Evolutionary conservation across 352 stramenopile genomes (phyloP), one percentile per base, ranked within the genome.

Genomic region (Synura sp.): DNA sequence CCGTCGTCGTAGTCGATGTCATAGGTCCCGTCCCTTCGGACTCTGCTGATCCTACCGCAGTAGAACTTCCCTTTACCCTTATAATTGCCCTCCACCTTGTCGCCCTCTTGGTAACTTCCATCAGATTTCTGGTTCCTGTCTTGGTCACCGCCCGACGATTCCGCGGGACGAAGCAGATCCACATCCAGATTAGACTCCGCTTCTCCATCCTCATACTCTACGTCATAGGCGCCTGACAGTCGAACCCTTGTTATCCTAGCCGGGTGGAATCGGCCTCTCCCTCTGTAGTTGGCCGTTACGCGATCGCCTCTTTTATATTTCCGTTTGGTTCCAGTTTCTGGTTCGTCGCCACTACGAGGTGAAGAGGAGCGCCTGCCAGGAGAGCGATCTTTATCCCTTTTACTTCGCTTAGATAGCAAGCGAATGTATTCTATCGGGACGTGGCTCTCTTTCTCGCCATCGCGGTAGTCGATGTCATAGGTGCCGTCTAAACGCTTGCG

Each of bases 51-150:
- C n/a, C n/a, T n/a, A 0, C 87, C 86, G 15, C 83, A 84, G 9
- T 89, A 91, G 82, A 83, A 89, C 53, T 85, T 86, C 27, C 81
- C 82, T 59, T 84, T 83, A 33, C 83, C 84, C 9, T 85, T 83
- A 77, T 86, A 88, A 29, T 73, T 80, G 12, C 82, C 86, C 42
- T 89, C 85, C 0, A 89, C 59, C 4, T 76, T 82, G 29, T 85
- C 78, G 9, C 82, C 83, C 27, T 81, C 79, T 34, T 80, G 83
- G 27, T 83, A 87, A 32, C 80, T 83, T 29, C 69, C 41, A 9
- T 77, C 19, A n/a, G n/a, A n/a, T n/a, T n/a, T 73, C 31, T n/a
- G 57, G 57, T 57, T 7, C 7, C 7, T 7, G 17, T 44, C 7
- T 44, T 17, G 7, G 7, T 17, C 17, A 17, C 17, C 38, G 9